A percentile compares a stretch with the other conserved stretches of the same genome.
Evolutionary conservation across 495 filamentous ascomycete species (phyloP).

Genomic region (Aspergillus nidulans): DNA sequence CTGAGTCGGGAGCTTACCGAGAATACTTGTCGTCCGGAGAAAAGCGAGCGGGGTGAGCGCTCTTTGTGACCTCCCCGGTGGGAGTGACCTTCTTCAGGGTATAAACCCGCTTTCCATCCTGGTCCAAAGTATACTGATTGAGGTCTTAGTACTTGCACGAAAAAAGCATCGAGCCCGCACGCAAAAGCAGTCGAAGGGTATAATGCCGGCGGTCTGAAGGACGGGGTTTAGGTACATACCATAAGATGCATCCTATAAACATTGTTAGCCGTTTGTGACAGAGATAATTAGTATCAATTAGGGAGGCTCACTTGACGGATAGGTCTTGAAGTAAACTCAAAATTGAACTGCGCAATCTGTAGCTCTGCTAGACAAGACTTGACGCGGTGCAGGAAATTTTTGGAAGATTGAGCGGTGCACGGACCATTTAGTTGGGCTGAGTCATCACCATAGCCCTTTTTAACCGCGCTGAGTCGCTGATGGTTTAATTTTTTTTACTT

Average conservation of each 20-base stretch:
- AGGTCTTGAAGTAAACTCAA: neutral
- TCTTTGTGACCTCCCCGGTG: conserved; percentile 80
- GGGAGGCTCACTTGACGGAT: conserved; percentile 28
- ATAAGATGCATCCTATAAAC: conserved; percentile 53
- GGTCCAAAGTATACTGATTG: conserved; percentile 66
- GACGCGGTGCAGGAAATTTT: conserved; percentile 25
- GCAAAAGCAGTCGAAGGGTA: neutral
- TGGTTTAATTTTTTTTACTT: conserved; percentile 16
- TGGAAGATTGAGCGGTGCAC: conserved; percentile 18
- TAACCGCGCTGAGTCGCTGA: conserved; percentile 21
- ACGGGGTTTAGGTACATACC: conserved; percentile 8
- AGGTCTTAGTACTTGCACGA: conserved; percentile 3
- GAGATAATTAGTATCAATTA: too few relatives aligned
- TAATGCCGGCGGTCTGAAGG: neutral
- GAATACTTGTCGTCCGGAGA: conserved; percentile 98
- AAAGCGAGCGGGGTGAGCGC: conserved; percentile 93
- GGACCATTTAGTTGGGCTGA: conserved; percentile 21
- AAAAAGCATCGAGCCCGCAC: neutral
- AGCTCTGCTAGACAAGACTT: conserved; percentile 1
- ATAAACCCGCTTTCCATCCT: conserved; percentile 78
- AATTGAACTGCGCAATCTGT: neutral
- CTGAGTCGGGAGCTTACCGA: conserved; percentile 43
- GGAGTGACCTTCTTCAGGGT: conserved; percentile 54
- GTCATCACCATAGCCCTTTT: conserved; percentile 30
- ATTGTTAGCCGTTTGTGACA: neutral